Percentiles rank a stretch among this genome's conserved stretches.
Evolutionary conservation across 305 asterid genomes (phyloP).

Genomic region (Fraxinus dipetala): DNA sequence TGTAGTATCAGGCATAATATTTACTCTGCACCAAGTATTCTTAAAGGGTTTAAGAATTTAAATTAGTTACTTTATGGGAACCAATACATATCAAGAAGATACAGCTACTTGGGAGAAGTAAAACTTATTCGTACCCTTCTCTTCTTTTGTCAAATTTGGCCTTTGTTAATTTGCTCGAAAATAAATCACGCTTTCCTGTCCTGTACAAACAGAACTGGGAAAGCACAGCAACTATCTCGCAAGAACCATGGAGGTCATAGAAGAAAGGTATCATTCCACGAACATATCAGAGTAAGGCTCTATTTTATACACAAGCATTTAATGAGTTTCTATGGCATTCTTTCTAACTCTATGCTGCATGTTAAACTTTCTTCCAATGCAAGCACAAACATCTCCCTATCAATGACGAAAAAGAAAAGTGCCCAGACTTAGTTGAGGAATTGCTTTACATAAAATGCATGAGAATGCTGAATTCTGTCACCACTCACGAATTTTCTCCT

Average conservation of each 20-base stretch:
- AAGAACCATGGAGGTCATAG: slow-evolving; percentile 27
- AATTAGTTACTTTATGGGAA: neutral
- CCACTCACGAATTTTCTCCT: neutral
- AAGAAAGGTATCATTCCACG: slow-evolving; percentile 53
- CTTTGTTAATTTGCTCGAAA: neutral
- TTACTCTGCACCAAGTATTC: neutral
- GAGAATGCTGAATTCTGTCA: neutral
- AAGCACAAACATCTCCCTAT: neutral
- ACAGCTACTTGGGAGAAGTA: neutral
- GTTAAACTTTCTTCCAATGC: neutral
- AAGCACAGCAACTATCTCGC: slow-evolving; percentile 31
- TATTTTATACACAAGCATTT: slow-evolving; percentile 6
- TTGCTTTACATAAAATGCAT: neutral
- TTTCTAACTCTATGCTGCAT: neutral
- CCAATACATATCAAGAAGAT: neutral
- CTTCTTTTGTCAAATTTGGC: neutral
- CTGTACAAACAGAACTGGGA: slow-evolving; percentile 28
- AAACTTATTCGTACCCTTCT: neutral
- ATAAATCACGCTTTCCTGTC: neutral
- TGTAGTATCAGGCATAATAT: neutral
- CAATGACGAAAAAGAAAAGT: neutral
- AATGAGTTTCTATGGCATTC: neutral
- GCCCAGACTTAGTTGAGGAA: neutral
- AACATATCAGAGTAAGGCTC: slow-evolving; percentile 27
- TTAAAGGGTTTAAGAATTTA: neutral